phyloP scores from a whole-genome alignment of 805 yeast genomes.

The Komagataella populi region DNA sequence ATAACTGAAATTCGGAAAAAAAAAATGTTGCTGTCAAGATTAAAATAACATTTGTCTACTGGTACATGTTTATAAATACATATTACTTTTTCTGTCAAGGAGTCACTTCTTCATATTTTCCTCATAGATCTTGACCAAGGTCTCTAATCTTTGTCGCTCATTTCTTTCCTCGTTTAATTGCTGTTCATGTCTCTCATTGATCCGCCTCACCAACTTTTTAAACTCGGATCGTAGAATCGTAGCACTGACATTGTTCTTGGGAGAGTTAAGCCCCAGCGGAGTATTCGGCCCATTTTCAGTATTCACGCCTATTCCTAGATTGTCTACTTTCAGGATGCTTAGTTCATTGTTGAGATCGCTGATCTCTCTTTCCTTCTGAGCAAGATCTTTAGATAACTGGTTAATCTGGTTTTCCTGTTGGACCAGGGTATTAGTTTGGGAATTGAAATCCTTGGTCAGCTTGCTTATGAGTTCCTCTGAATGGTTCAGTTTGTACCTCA shows the following conservation, averaged over 20 bases:
- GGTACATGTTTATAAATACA: neutral
- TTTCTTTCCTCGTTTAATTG: conserved; percentile 44
- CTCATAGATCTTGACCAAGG: conserved; percentile 15
- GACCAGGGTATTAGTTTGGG: conserved; percentile 20
- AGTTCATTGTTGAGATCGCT: conserved; percentile 29
- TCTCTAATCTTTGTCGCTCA: conserved; percentile 31
- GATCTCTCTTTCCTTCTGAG: conserved; percentile 25
- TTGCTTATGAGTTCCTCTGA: conserved; percentile 38
- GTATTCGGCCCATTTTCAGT: conserved; percentile 8
- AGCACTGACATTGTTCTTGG: conserved; percentile 20
- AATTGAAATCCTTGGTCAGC: conserved; percentile 21
- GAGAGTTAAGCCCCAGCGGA: conserved; percentile 5
- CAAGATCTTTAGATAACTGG: conserved; percentile 15
- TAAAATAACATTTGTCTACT: neutral
- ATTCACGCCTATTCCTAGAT: conserved; percentile 20
- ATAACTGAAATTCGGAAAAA: neutral
- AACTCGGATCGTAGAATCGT: conserved; percentile 56
- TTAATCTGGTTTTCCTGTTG: conserved; percentile 22
- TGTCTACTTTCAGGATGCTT: conserved; percentile 28
- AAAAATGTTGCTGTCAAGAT: neutral
- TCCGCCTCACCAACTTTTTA: conserved; percentile 46
- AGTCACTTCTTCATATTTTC: neutral
- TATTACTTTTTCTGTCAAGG: neutral
- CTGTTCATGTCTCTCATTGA: conserved; percentile 46
- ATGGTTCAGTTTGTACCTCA: conserved; percentile 33